Evolutionary conservation across 202 grass and related monocot species (phyloP).

Genomic region (Saccharum hybrid): DNA sequence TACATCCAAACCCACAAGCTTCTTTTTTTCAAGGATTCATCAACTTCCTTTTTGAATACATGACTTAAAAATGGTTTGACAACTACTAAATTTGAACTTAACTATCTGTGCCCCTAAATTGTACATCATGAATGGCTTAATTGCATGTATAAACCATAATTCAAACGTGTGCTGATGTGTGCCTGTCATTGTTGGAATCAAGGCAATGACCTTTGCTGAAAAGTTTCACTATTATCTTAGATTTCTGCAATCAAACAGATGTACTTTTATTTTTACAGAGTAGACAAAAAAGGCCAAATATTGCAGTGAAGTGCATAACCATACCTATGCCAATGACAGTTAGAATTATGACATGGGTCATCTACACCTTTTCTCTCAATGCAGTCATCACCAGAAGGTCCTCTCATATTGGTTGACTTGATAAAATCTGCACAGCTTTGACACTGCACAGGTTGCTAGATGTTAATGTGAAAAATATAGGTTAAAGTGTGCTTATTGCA

Average conservation of each 20-base stretch:
- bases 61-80: not conserved
- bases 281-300: conserved; percentile 9
- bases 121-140: not conserved
- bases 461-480: conserved; percentile 43
- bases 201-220: conserved; percentile 21
- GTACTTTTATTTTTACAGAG: not conserved
- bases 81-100: conserved; percentile 1
- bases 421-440: conserved; percentile 57
- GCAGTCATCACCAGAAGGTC: conserved; percentile 56
- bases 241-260: conserved; percentile 16
- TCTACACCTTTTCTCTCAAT: conserved; percentile 48
- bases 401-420: conserved; percentile 50
- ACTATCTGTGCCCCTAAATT: not conserved
- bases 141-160: not conserved
- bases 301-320: conserved; percentile 30
- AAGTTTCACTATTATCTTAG: conserved; percentile 29
- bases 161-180: not conserved
- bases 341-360: conserved; percentile 45
- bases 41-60: not conserved
- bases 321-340: conserved; percentile 69
- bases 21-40: not conserved
- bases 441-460: conserved; percentile 52
- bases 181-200: not conserved
- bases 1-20: not conserved
- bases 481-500: conserved; percentile 34